Percentiles rank a stretch among this genome's conserved stretches.
These are phyloP conservation scores for Aspergillus pseudoglaucus DNA, from an alignment of 2,329 filamentous ascomycete species.

Conservation along the genomic window DNA sequence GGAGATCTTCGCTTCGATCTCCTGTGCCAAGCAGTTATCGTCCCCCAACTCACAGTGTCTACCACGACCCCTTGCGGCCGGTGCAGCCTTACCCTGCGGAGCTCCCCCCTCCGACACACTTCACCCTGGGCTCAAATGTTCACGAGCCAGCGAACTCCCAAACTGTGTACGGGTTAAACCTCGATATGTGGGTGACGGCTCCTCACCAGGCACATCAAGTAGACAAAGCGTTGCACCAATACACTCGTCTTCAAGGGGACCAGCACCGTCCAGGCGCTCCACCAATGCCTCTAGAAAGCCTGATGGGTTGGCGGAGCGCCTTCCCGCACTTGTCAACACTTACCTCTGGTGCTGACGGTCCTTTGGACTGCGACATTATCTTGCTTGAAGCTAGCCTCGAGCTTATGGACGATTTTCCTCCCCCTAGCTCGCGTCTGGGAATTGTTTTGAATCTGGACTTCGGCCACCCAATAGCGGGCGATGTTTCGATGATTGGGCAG, in stretches of 20 bases:
- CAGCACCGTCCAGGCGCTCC: conserved; percentile 27
- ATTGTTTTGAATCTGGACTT: conserved; percentile 40
- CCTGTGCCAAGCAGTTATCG: conserved; percentile 25
- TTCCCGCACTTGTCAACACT: conserved; percentile 36
- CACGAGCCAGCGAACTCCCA: conserved; percentile 5
- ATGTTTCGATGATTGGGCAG: conserved; percentile 26
- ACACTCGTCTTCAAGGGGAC: conserved; percentile 38
- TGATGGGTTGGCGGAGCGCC: conserved; percentile 34
- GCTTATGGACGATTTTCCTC: conserved; percentile 40
- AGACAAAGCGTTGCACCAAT: conserved; percentile 38
- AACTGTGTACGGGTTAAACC: conserved; percentile 32
- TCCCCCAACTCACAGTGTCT: conserved; percentile 18
- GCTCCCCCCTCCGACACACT: conserved; percentile 25
- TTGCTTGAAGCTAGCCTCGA: conserved; percentile 38
- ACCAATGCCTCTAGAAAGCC: conserved; percentile 34
- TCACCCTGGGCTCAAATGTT: conserved; percentile 26
- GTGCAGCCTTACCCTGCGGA: conserved; percentile 29
- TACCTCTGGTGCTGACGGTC: conserved; percentile 26
- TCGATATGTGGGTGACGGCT: conserved; percentile 42
- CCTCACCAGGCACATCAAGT: conserved; percentile 29
- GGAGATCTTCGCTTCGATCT: conserved; percentile 28
- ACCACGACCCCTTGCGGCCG: conserved; percentile 26
- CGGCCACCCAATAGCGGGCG: conserved; percentile 25
- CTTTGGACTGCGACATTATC: conserved; percentile 38
- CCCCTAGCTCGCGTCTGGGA: conserved; percentile 33